Evolutionary conservation across 192 early-diverging fungal species (phyloP).

Genomic region (Backusella luteola): DNA sequence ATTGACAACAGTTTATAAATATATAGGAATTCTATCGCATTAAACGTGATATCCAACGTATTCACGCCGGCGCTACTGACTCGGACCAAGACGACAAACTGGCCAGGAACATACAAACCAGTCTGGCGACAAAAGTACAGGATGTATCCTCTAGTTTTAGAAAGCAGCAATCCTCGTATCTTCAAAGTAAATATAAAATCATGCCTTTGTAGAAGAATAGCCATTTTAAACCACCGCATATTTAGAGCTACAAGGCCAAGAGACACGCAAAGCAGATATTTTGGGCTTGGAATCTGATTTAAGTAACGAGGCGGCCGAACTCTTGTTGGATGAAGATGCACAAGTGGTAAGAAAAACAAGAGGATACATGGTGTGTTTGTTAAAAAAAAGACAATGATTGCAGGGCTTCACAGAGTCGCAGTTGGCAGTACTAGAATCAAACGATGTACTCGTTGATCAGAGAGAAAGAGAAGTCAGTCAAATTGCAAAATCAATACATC

Average conservation of each 20-base stretch:
- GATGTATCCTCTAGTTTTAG: constrained; percentile 79
- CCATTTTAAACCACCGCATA: neutral
- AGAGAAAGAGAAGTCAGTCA: constrained; percentile 92
- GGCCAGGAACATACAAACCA: constrained; percentile 85
- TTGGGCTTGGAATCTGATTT: constrained; percentile 29
- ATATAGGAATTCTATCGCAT: constrained; percentile 76
- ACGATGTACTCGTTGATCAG: constrained; percentile 73
- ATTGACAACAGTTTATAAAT: too few relatives aligned
- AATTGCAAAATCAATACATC: constrained; percentile 88
- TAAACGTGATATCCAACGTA: constrained; percentile 76
- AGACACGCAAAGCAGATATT: constrained; percentile 35
- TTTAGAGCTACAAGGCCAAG: constrained; percentile 40
- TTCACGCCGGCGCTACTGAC: constrained; percentile 48
- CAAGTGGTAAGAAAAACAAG: constrained; percentile 31
- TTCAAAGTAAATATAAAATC: constrained; percentile 65
- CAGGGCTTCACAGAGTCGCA: constrained; percentile 90
- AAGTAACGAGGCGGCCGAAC: constrained; percentile 32
- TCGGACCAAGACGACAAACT: constrained; percentile 66
- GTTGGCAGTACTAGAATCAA: constrained; percentile 69
- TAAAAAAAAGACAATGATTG: neutral
- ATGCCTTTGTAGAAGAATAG: neutral
- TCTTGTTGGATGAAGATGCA: constrained; percentile 37
- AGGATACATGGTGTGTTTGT: constrained; percentile 20
- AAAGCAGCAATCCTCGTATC: constrained; percentile 83
- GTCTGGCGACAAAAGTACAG: constrained; percentile 88